phyloP scores from a whole-genome alignment of 2,329 filamentous ascomycete genomes.

The Mycosphaerelloides madeirae region DNA sequence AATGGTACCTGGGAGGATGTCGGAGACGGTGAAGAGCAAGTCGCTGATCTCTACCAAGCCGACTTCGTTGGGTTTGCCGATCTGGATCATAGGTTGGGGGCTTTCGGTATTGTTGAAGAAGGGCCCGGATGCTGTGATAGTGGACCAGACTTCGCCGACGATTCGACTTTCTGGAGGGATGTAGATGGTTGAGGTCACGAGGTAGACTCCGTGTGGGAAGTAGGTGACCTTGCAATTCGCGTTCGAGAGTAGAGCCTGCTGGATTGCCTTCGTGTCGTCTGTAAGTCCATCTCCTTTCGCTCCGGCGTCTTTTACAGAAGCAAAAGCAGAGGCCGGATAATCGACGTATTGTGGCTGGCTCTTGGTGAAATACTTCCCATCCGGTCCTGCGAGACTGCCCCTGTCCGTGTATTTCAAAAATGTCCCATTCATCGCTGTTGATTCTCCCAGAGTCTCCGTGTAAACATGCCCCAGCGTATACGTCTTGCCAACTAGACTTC shows the following conservation, averaged over 20 bases:
- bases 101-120: constrained; percentile 42
- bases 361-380: constrained; percentile 40
- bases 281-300: constrained; percentile 21
- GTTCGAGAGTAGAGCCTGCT: constrained; percentile 19
- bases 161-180: constrained; percentile 49
- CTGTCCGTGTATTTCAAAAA: constrained; percentile 17
- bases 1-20: constrained; percentile 42
- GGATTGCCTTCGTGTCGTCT: constrained; percentile 32
- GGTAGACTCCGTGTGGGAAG: constrained; percentile 44
- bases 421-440: constrained; percentile 11
- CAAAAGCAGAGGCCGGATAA: constrained; percentile 38
- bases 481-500: constrained; percentile 33
- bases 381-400: constrained; percentile 14
- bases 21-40: constrained; percentile 49
- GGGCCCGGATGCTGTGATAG: constrained; percentile 45
- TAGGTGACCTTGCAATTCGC: constrained; percentile 37
- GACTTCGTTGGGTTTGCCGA: constrained; percentile 49
- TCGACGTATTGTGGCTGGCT: constrained; percentile 42
- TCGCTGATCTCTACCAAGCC: constrained; percentile 50
- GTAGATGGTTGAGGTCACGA: constrained; percentile 44
- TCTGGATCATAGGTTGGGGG: constrained; percentile 47
- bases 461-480: constrained; percentile 22
- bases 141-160: constrained; percentile 53
- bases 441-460: constrained; percentile 14
- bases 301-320: constrained; percentile 46